Conservation (phyloP, 495 filamentous ascomycete species). For the Podospora anserina region DNA sequence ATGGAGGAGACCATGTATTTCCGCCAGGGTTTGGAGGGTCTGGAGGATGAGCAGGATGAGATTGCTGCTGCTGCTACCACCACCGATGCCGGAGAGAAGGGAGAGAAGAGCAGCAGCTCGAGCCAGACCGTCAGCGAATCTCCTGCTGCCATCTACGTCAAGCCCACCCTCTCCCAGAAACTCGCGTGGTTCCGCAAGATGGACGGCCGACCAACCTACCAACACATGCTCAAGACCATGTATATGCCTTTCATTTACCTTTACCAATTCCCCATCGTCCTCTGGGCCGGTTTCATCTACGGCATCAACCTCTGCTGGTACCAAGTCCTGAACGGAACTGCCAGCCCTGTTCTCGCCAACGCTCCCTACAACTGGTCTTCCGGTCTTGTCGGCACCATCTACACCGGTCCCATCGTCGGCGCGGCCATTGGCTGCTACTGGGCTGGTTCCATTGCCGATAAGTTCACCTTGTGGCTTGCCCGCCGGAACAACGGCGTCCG, state of each 20-base stretch:
- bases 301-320: constrained; percentile 32
- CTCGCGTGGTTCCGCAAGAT: constrained; percentile 7
- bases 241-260: constrained; percentile 23
- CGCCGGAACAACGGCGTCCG: constrained; percentile 34
- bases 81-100: neutral
- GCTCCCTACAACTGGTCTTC: constrained; percentile 26
- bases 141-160: neutral
- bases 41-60: constrained; percentile 10
- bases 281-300: constrained; percentile 31
- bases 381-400: constrained; percentile 24
- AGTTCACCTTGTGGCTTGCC: constrained; percentile 29
- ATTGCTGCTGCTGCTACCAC: neutral
- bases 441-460: constrained; percentile 29
- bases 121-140: neutral
- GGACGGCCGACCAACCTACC: constrained; percentile 15
- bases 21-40: constrained; percentile 24
- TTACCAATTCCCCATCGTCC: constrained; percentile 26
- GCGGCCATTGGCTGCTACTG: constrained; percentile 27
- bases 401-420: constrained; percentile 25
- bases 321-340: constrained; percentile 29
- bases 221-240: constrained; percentile 19
- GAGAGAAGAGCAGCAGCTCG: constrained; percentile 7
- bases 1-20: constrained; percentile 34
- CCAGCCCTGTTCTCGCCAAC: constrained; percentile 17
- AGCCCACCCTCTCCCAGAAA: constrained; percentile 10